Base-by-base conservation (phyloP, 1,284 basidiomycete genomes). In the Moesziomyces antarcticus region DNA sequence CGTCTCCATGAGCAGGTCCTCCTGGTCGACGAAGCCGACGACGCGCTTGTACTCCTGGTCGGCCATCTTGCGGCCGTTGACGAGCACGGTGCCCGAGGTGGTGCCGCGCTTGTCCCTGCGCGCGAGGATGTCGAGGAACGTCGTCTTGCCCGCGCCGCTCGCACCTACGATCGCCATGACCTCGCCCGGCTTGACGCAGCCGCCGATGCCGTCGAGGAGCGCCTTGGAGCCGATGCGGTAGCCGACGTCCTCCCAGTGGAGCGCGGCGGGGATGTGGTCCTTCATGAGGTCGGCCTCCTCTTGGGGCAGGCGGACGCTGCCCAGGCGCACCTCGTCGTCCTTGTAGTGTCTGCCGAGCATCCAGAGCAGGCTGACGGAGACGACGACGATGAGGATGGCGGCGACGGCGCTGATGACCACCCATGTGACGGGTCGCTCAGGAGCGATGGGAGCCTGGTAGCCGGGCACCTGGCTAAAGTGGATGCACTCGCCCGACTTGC, bases 61-160 rank as follows among this genome's bases (percentile, higher is more conserved):
- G 48, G 87, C 86, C 45, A 97, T 91, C 64, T 88, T 87, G 3
- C 92, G 88, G 0, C 95, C 94, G 80, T 98, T 98, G 57, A 98
- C 90, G 24, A 93, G 88, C 44, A 91, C 91, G 20, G 87, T 88
- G 1, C 95, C 95, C 24, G 86, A 85, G 0, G 95, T 91, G 3
- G 79, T 78, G 1, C 96, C 96, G 5, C 90, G 88, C 86, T 99
- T 98, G 75, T 88, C 86, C 84, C 94, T 94, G 53, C 93, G 88
- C 3, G 95, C 96, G 16, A 99, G 89, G 62, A 99, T 94, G 83
- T 99, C 96, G 48, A 99, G 89, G 80, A 98, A 89, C 0, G 96
- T 97, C 1, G 94, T 95, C 85, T 99, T 99, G 53, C 96, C 96
- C 0, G 95, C 94, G 20, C 96, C 96, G 0, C 93, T 96, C 0